Conservation (phyloP, 2,329 filamentous ascomycete species). For the Sordariomycetes sp. region DNA sequence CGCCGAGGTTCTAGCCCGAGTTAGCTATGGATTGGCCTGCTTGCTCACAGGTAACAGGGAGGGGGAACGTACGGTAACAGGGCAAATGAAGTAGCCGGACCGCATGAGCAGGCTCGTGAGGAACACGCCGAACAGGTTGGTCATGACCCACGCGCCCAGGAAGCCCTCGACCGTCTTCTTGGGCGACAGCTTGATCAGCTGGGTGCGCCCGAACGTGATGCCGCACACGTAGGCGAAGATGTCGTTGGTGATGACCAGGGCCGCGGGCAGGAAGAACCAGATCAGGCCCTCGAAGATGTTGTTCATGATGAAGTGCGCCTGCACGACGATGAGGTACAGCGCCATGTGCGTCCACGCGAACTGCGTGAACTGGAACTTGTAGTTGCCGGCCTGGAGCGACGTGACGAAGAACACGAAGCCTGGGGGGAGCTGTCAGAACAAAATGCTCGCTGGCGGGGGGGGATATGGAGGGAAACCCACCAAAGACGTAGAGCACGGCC, state of each 20-base stretch:
- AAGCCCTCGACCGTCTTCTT: constrained; percentile 99
- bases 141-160: constrained; percentile 92
- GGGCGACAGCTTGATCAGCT: constrained; percentile 93
- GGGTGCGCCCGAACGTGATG: constrained; percentile 91
- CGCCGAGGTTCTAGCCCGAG: constrained; percentile 61
- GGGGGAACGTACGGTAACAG: constrained; percentile 58
- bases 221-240: constrained; percentile 98
- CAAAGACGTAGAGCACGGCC: constrained; percentile 95
- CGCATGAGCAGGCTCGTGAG: constrained; percentile 78
- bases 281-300: constrained; percentile 99
- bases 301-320: constrained; percentile 99
- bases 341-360: constrained; percentile 99
- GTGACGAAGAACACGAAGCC: constrained; percentile 98
- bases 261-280: constrained; percentile 96
- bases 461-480: constrained; percentile 36
- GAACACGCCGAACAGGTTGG: constrained; percentile 71
- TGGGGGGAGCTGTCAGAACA: constrained; percentile 20
- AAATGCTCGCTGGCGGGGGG: too few relatives aligned
- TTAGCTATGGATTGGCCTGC: constrained; percentile 6
- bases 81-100: constrained; percentile 97
- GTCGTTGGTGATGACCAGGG: constrained; percentile 95
- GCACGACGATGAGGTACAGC: constrained; percentile 91
- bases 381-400: constrained; percentile 88
- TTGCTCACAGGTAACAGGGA: not conserved
- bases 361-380: constrained; percentile 97